Evolutionary conservation across 208 protist genomes (phyloP).

Genomic region (Angomonas ambiguus): DNA sequence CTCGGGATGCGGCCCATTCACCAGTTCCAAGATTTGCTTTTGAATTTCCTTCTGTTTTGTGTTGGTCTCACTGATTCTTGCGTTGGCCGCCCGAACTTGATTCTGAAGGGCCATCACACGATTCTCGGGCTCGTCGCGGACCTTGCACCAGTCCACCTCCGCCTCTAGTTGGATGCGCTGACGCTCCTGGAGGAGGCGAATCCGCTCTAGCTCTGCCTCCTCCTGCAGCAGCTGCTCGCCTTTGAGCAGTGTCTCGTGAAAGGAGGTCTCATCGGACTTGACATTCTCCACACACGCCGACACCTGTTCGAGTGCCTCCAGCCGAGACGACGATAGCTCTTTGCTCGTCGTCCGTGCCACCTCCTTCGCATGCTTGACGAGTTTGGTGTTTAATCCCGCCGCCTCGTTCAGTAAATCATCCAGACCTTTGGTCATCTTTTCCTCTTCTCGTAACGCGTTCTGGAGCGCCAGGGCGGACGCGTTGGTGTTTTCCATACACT

Average conservation of each 20-base stretch:
- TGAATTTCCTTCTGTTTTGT: constrained; percentile 45
- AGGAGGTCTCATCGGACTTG: constrained; percentile 29
- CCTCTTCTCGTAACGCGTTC: constrained; percentile 27
- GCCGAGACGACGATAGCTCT: constrained; percentile 35
- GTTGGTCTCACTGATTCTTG: constrained; percentile 29
- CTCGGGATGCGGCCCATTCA: constrained; percentile 53
- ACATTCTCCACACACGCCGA: constrained; percentile 20
- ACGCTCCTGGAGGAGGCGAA: constrained; percentile 46
- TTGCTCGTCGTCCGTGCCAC: constrained; percentile 28
- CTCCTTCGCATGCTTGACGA: constrained; percentile 26
- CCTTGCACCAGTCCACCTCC: constrained; percentile 71
- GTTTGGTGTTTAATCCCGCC: constrained; percentile 17
- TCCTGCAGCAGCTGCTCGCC: constrained; percentile 42
- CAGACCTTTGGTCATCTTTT: constrained; percentile 17
- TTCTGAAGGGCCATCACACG: constrained; percentile 31
- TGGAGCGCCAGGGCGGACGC: constrained; percentile 20
- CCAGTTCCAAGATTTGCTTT: constrained; percentile 45
- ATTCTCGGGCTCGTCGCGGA: constrained; percentile 46
- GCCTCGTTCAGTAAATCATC: constrained; percentile 27
- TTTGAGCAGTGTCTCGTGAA: constrained; percentile 31
- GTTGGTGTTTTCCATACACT: constrained; percentile 32
- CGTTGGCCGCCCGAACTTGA: constrained; percentile 29
- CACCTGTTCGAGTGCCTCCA: constrained; percentile 42
- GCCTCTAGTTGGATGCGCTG: constrained; percentile 70
- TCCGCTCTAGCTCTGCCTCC: constrained; percentile 55